Conservation (phyloP, 805 yeast species). For the Saccharomyces mikatae region DNA sequence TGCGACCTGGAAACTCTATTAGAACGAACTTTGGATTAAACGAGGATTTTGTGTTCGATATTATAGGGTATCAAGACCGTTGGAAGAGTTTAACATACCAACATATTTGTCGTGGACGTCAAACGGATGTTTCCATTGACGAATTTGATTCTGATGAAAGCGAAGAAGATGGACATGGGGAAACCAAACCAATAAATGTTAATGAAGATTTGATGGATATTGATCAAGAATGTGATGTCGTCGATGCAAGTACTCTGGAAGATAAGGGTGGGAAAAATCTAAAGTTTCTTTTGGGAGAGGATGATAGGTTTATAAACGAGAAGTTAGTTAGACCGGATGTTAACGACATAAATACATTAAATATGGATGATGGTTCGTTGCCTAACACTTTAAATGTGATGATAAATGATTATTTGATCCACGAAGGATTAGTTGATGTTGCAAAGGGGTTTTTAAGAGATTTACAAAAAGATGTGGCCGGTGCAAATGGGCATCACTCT, state of each 20-base stretch:
- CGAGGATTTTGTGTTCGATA: constrained; percentile 53
- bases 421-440: constrained; percentile 50
- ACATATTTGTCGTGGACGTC: constrained; percentile 17
- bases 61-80: constrained; percentile 42
- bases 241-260: constrained; percentile 15
- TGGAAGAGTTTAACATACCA: constrained; percentile 35
- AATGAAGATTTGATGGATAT: constrained; percentile 24
- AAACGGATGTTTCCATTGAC: constrained; percentile 6
- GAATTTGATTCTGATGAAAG: constrained; percentile 5
- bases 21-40: constrained; percentile 37
- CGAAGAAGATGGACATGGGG: constrained; percentile 4
- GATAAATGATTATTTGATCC: constrained; percentile 42
- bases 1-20: constrained; percentile 31
- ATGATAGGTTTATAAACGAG: constrained; percentile 13
- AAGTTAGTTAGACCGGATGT: constrained; percentile 17
- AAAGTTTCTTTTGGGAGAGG: constrained; percentile 13
- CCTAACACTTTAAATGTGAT: constrained; percentile 22
- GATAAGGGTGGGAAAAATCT: constrained; percentile 6
- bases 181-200: neutral
- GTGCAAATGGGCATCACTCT: constrained; percentile 11
- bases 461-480: constrained; percentile 26
- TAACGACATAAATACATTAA: constrained; percentile 17
- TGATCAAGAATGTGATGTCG: constrained; percentile 12
- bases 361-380: constrained; percentile 22
- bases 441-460: constrained; percentile 46